Evolutionary conservation across 1,284 basidiomycete genomes (phyloP), one percentile per base, ranked within the genome.

Genomic region (Cystobasidium slooffiae): DNA sequence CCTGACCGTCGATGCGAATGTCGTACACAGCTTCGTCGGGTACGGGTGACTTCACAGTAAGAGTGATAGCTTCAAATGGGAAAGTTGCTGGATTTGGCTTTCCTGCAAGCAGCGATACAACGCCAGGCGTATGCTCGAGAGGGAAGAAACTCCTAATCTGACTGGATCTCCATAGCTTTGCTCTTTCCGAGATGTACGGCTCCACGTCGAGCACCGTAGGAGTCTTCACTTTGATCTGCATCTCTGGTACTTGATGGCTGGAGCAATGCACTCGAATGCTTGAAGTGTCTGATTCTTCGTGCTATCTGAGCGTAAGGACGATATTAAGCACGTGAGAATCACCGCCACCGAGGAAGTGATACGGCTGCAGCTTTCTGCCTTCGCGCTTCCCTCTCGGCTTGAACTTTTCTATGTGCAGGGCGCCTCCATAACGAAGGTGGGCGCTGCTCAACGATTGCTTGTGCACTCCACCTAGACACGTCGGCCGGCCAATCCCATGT

Each of bases 71-170:
- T 8, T 89, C 88, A 82, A 98, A 90, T 0, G 95, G 95, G 84
- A 97, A 98, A n/a, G 92, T 92, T 4, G 86, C 84, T 20, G 90
- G 87, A 81, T 96, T 96, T 31, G 96, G 96, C 83, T 85, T 85
- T 43, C 86, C 86, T 10, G 86, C 86, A 22, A 84, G 80, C 49
- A 79, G 53, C 22, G 49, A 74, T 10, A 75, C 66, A 66, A 76
- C 72, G 41, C 69, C 44, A 22, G 75, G 75, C 10, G 41, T 72
- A 9, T 61, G 56, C 31, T 76, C 75, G 1, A 76, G 51, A 8
- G 75, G 75, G 44, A 76, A 76, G n/a, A 76, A 65, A 41, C 75
- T 70, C n/a, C 75, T 61, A 22, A 76, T 72, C 41, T 61, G 59
- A 37, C 69, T 72, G 18, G 69, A 51, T 16, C 47, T 64, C 69